Conservation (phyloP, 208 protist species). For the Trypanosomatidae sp. region DNA sequence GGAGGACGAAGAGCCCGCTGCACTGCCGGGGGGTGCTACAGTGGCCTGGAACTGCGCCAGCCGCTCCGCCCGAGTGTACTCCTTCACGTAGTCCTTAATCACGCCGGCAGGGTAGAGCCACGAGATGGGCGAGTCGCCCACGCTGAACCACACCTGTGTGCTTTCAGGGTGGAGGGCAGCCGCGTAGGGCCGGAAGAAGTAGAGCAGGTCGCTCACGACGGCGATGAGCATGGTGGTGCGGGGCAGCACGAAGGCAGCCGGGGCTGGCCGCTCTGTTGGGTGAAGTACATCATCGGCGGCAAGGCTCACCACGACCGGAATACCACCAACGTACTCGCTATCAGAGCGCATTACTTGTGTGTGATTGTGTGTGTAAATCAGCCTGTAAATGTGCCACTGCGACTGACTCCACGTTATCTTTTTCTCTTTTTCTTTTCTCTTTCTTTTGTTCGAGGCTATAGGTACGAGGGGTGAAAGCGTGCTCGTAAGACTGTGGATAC, state of each 20-base stretch:
- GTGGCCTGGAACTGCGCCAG: too few species aligned
- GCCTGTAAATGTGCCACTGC: not conserved
- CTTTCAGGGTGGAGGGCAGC: conserved; percentile 32
- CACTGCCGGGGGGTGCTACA: too few species aligned
- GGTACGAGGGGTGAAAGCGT: too few species aligned
- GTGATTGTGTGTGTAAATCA: too few species aligned
- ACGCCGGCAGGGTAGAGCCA: conserved; percentile 71
- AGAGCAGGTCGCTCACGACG: conserved; percentile 49
- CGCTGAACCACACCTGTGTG: conserved; percentile 68
- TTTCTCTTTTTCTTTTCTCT: not conserved
- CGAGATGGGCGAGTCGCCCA: conserved; percentile 35
- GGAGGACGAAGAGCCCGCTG: not conserved
- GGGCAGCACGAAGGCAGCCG: conserved; percentile 57
- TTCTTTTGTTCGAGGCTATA: too few species aligned
- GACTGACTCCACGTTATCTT: too few species aligned
- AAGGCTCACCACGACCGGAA: conserved; percentile 68
- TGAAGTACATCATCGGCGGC: conserved; percentile 44
- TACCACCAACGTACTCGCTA: conserved; percentile 46
- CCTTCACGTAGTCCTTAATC: conserved; percentile 66
- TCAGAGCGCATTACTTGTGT: conserved; percentile 31
- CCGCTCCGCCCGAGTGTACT: too few species aligned
- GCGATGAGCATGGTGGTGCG: conserved; percentile 66
- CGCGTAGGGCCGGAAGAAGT: conserved; percentile 47
- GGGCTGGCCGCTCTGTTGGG: conserved; percentile 35
- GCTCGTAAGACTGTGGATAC: too few species aligned